Evolutionary conservation across 164 flowering plant genomes (phyloP).

Genomic region (Vitis amurensis): DNA sequence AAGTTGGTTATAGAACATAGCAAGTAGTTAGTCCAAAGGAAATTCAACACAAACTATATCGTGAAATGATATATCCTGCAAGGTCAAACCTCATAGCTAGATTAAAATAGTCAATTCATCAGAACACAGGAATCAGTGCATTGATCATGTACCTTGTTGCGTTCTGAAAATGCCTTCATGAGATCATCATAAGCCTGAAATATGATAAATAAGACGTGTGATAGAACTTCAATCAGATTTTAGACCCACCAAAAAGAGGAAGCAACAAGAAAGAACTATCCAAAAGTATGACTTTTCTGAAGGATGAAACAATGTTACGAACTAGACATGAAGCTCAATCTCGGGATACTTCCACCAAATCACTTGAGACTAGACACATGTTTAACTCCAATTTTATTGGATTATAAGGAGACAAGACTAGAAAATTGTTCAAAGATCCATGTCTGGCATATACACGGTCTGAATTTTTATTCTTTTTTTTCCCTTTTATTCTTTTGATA

Average conservation of each 20-base stretch:
- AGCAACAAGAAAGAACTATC: not conserved
- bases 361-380: no score
- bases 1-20: not conserved
- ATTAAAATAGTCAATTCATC: not conserved
- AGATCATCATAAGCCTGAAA: constrained; percentile 89
- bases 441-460: no score
- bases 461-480: no score
- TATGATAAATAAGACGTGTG: constrained; percentile 10
- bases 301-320: not conserved
- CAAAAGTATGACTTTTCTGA: not conserved
- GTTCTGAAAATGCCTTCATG: constrained; percentile 88
- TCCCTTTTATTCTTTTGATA: no score
- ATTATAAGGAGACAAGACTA: no score
- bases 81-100: constrained; percentile 4
- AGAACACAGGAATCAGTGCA: not conserved
- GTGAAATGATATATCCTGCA: not conserved
- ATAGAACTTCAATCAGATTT: constrained; percentile 4
- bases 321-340: no score
- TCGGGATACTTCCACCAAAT: no score
- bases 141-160: constrained; percentile 71
- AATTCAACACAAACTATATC: not conserved
- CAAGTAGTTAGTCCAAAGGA: not conserved
- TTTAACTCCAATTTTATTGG: no score
- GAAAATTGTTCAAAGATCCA: no score
- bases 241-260: not conserved